Evolutionary conservation across 352 stramenopile genomes (phyloP), one percentile per base, ranked within the genome.

Genomic region (Globisporangium nagaii): DNA sequence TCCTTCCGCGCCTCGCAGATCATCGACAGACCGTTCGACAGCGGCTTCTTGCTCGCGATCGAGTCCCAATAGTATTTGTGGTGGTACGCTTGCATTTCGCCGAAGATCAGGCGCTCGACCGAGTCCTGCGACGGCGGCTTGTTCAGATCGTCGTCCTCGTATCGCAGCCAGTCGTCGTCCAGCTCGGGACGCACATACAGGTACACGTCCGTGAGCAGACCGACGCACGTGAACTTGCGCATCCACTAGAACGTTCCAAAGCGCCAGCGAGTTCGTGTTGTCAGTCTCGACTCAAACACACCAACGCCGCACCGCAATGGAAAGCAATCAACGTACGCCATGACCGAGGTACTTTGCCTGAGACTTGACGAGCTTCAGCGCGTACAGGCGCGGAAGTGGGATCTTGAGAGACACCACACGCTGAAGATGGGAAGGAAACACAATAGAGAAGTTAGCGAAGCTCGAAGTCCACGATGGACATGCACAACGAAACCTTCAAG

Each of bases 71-170:
- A 93, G 44, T 88, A 73, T 49, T 90, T 90, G 68, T 90, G 75
- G 39, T 93, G 83, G 56, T 86, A 93, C n/a, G 79, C 75, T 58
- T 93, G 83, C 74, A 93, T 86, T 56, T 93, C 83, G 10, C 83
- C 83, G 62, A 89, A 87, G 62, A 90, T 63, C n/a, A 90, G 56
- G 8, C 78, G 75, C 55, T 93, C 79, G 19, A 87, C 65, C 9
- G 76, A 85, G 55, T 93, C 82, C 48, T 88, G 78, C 2, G 66
- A 77, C 20, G 74, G 65, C 13, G 73, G 74, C 45, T 89, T 88
- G 59, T 71, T 88, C 42, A 84, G 60, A 41, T 93, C 83, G 7
- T 93, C 83, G 42, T 93, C 79, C 53, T 93, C 83, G 58, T 86
- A 86, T 32, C 75, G 70, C 28, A 93, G 71, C 83, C 83, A 93